Base-by-base conservation (phyloP, 1,284 basidiomycete genomes). In the Ustilago hordei region DNA sequence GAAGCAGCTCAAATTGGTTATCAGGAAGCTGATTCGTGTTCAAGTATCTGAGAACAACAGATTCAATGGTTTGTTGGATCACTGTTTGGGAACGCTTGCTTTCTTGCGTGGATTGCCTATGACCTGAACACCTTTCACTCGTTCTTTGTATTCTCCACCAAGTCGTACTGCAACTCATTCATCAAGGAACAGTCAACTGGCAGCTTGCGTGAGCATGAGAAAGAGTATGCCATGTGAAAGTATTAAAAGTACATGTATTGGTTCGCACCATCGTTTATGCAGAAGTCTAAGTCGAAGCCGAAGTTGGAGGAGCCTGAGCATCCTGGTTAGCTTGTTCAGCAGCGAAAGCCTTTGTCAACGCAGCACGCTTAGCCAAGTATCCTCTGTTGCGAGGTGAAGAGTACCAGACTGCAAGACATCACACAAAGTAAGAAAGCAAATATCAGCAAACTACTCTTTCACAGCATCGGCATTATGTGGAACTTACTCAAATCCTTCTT, bases 101-200 rank as follows among this genome's bases (percentile, higher is more conserved):
- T 82, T 85, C 67, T 59, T 85, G 35, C 69, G 84, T n/a, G 67
- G 82, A 45, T 47, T 85, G 35, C 84, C 84, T 7, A 78, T 85
- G 63, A 72, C 75, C 15, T 82, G 60, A 61, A 5, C 23, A 28
- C 8, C 19, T 13, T 12, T n/a, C 50, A 45, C 43, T 2, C 8
- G 28, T 38, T 8, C 31, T 48, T 28, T 48, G 39, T 17, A 35
- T 15, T 47, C 41, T 57, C 31, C 17, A 31, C 7, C 43, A 39
- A 35, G 28, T 43, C 54, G 4, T 13, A 5, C 3, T 36, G 57
- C 47, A 52, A 36, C 11, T 55, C 54, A 19, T 39, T 31, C 36
- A 31, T 38, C 38, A 28, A 39, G 32, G 17, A n/a, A 54, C 17
- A 8, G n/a, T 15, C 11, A 8, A n/a, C n/a, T 8, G 23, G n/a